These are phyloP conservation scores for Parachaetomium inaequale DNA, from an alignment of 495 filamentous ascomycete genomes.

Conservation along the genomic window DNA sequence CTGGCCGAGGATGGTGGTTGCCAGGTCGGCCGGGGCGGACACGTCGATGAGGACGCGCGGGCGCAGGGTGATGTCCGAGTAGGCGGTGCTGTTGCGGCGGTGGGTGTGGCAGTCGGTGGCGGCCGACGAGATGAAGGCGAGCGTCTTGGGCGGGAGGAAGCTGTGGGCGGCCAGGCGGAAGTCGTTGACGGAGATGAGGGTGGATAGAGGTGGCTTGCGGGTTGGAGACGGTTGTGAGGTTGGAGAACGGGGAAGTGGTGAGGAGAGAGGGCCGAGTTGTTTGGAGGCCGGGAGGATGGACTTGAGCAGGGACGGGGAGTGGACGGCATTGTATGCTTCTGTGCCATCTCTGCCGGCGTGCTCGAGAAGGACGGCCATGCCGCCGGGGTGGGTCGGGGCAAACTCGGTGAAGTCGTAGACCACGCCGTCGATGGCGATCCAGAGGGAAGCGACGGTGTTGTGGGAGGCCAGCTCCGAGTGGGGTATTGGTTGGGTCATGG, in stretches of 20 bases:
- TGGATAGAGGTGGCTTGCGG: conserved; percentile 61
- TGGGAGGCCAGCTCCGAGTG: conserved; percentile 50
- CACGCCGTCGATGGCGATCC: conserved; percentile 68
- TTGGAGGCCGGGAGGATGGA: conserved; percentile 52
- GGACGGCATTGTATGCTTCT: conserved; percentile 62
- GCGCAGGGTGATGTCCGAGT: conserved; percentile 64
- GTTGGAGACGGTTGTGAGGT: neutral
- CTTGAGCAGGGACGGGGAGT: conserved; percentile 59
- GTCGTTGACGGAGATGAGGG: conserved; percentile 69
- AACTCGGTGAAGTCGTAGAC: conserved; percentile 77
- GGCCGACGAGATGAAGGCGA: conserved; percentile 80
- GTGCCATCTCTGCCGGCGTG: conserved; percentile 73
- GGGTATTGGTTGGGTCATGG: conserved; percentile 18
- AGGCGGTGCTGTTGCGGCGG: conserved; percentile 48
- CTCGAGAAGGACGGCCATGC: conserved; percentile 56
- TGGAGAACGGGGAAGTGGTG: conserved; percentile 11
- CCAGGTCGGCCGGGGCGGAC: conserved; percentile 47
- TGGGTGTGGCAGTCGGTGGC: conserved; percentile 73
- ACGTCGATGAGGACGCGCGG: conserved; percentile 73
- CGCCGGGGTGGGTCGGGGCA: conserved; percentile 61
- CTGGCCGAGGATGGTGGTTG: conserved; percentile 60
- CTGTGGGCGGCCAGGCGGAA: conserved; percentile 63
- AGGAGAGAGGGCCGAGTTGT: conserved; percentile 52
- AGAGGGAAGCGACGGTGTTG: conserved; percentile 62
- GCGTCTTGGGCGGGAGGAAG: conserved; percentile 65